Base-by-base conservation (phyloP, 192 early-diverging fungal genomes). In the Backusella tuberculispora region DNA sequence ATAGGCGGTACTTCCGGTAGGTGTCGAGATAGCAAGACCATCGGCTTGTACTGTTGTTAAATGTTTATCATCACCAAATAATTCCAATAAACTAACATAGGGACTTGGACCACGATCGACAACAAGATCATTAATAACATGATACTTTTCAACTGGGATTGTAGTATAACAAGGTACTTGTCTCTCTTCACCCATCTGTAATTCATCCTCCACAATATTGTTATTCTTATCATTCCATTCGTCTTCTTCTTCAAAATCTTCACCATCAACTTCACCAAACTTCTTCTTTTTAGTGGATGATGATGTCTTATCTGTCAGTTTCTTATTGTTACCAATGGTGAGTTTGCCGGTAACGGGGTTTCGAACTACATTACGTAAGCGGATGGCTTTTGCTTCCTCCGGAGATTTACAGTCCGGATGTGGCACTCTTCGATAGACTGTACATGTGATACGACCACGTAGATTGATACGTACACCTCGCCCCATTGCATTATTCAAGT, bases 21-120 rank as follows among this genome's bases (percentile, higher is more conserved):
- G 95, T 5, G 98, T 98, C 0, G 96, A 92, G 69, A 99, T 82
- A 34, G 95, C 94, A 76, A 99, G 84, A 2, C 98, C 98, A 79
- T 99, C 98, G 0, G 98, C 98, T 73, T 98, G 95, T 4, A 98
- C 95, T 0, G 96, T 97, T 4, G 98, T 98, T 40, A 99, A 81
- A 75, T 97, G 95, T 66, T 89, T 81, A 74, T 97, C 94, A 14
- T 86, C 85, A 14, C 91, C 96, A 86, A 92, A 95, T 17, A 95
- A 84, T 78, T 95, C 93, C 63, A 99, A 84, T 73, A 94, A 84
- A 43, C 88, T 88, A 89, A 99, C 92, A 72, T 95, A 97, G 4
- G 98, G 90, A 66, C 90, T 92, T 10, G 96, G 96, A 6, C 98
- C 95, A 48, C 97, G 92, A 81, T 99, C 97, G 24, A 99, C 90